Evolutionary conservation across 2,329 filamentous ascomycete genomes (phyloP), one percentile per base, ranked within the genome.

Genomic region (Cordyceps pruinosa): DNA sequence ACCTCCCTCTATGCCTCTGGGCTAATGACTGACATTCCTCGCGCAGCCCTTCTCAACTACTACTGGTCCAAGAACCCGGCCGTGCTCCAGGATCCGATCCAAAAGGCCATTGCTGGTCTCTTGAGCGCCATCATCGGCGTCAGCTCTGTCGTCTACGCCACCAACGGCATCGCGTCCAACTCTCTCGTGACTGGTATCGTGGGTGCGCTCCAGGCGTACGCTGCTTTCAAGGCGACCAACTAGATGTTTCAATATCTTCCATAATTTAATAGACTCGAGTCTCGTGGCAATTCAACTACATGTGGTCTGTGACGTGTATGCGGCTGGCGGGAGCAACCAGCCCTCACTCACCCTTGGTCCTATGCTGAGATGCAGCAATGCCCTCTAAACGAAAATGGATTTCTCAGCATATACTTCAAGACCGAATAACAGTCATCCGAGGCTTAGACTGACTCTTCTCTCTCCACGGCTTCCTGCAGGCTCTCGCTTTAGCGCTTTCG

Each of bases 31-130:
- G 25, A 57, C 46, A 35, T 13, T 9, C 8, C 15, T 25, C 13
- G 17, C n/a, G 15, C 23, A 57, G 55, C 47, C 19, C 48, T 57
- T 12, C 39, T 57, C 37, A 57, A 57, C 48, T 57, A 57, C 42
- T 52, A 52, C 41, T 57, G 55, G 55, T 51, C 55, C 47, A 57
- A 51, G 48, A 57, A 57, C 48, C 55, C 55, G 2, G 28, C 28
- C 6, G 39, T 46, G 15, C 55, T 57, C 15, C 39, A 51, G 47
- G 47, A 57, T 30, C 55, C 55, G 7, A 51, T 57, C 23, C 55
- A 57, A 32, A 51, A 51, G 48, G 46, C 55, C 6, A 17, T 57
- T 19, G 55, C 47, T 32, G 55, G 39, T 6, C 12, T 52, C 9
- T 30, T 57, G 17, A 34, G 39, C 21, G 39, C 39, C 30, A 52